These are phyloP conservation scores for Fabrea salina DNA, from an alignment of 169 alveolate genomes.

Conservation along the genomic window DNA sequence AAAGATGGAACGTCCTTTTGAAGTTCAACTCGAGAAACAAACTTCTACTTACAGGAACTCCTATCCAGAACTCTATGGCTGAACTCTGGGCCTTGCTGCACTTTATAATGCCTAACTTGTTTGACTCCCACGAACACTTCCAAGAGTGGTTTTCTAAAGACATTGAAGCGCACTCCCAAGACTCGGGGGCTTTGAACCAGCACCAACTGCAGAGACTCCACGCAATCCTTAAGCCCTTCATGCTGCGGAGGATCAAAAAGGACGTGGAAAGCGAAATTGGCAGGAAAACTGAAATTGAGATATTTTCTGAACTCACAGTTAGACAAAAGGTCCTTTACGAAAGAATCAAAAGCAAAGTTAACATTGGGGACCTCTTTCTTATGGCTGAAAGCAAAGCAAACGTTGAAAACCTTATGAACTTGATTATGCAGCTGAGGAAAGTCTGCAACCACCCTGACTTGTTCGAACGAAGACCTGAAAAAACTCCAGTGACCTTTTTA, in stretches of 20 bases:
- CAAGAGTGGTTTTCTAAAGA: slow-evolving; percentile 94
- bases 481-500: slow-evolving; percentile 73
- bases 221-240: slow-evolving; percentile 94
- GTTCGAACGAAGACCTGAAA: slow-evolving; percentile 90
- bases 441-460: slow-evolving; percentile 98
- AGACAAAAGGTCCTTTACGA: slow-evolving; percentile 92
- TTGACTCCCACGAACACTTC: slow-evolving; percentile 95
- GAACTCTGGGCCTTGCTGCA: slow-evolving; percentile 98
- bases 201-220: slow-evolving; percentile 90
- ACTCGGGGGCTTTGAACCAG: slow-evolving; percentile 71
- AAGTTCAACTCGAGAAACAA: slow-evolving; percentile 92
- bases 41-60: slow-evolving; percentile 98
- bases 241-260: slow-evolving; percentile 96
- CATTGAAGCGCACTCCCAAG: slow-evolving; percentile 81
- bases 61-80: slow-evolving; percentile 96
- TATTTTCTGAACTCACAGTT: slow-evolving; percentile 90
- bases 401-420: slow-evolving; percentile 92
- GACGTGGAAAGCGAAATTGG: slow-evolving; percentile 98
- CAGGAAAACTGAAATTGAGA: slow-evolving; percentile 88
- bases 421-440: slow-evolving; percentile 97
- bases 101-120: slow-evolving; percentile 96
- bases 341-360: slow-evolving; percentile 76
- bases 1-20: slow-evolving; percentile 89
- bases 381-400: slow-evolving; percentile 80
- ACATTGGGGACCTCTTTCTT: slow-evolving; percentile 69